A percentile compares a stretch with the other conserved stretches of the same genome.
These are phyloP conservation scores for Calonectria pseudoreteaudii DNA, from an alignment of 2,329 filamentous ascomycete species.

Conservation along the genomic window DNA sequence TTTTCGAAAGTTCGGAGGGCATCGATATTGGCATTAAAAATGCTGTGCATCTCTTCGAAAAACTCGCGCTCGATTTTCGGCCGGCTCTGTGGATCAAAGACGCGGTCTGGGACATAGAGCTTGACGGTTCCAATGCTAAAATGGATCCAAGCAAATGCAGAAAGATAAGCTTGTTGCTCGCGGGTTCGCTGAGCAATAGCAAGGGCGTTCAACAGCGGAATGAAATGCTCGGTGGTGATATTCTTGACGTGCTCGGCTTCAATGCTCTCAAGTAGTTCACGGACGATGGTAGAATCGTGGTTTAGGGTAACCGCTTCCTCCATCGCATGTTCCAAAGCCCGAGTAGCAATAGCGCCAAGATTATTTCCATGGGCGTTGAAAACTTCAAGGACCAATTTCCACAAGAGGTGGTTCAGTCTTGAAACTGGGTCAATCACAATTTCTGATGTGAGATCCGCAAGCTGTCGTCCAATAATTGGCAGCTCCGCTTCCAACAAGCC, in stretches of 20 bases:
- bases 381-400: constrained; percentile 57
- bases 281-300: constrained; percentile 29
- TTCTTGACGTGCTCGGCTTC: constrained; percentile 51
- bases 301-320: constrained; percentile 17
- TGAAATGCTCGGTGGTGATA: constrained; percentile 56
- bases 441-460: constrained; percentile 62
- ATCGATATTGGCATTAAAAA: constrained; percentile 67
- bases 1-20: constrained; percentile 75
- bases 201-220: constrained; percentile 60
- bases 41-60: constrained; percentile 64
- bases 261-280: constrained; percentile 39
- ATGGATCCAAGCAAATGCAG: constrained; percentile 76
- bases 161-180: constrained; percentile 45
- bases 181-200: constrained; percentile 40
- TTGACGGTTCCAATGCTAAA: constrained; percentile 80
- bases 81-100: constrained; percentile 82
- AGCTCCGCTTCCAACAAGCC: constrained; percentile 74
- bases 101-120: constrained; percentile 86
- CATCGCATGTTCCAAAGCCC: constrained; percentile 40
- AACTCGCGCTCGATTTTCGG: constrained; percentile 74
- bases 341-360: constrained; percentile 44
- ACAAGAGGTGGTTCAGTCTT: constrained; percentile 62
- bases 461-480: constrained; percentile 67
- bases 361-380: constrained; percentile 53
- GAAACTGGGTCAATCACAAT: constrained; percentile 62